Evolutionary conservation across 2,329 filamentous ascomycete species (phyloP).

Genomic region (Balansia obtecta): DNA sequence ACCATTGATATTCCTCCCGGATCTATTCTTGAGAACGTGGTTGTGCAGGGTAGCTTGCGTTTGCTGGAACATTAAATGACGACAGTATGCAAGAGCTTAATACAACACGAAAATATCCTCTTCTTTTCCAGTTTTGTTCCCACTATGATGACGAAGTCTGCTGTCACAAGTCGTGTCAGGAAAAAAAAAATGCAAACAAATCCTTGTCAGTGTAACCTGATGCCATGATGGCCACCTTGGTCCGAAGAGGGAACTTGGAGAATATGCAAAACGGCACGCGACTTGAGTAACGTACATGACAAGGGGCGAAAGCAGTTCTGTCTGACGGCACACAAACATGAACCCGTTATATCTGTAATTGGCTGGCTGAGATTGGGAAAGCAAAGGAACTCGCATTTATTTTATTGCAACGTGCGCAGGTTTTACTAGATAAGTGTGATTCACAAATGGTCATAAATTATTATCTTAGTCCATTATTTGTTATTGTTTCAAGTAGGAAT

Average conservation of each 20-base stretch:
- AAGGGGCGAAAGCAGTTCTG: background rate
- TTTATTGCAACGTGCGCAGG: background rate
- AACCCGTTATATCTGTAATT: background rate
- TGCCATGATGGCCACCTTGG: no score
- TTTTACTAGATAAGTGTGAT: background rate
- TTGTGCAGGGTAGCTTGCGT: conserved; percentile 91
- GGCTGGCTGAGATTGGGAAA: background rate
- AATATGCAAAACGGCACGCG: background rate
- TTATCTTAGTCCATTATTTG: background rate
- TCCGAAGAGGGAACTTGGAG: background rate
- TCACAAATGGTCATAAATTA: background rate
- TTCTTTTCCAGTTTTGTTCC: no score
- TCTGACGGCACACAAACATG: background rate
- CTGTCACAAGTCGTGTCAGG: background rate
- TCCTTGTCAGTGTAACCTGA: background rate
- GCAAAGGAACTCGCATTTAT: background rate
- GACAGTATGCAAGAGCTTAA: background rate
- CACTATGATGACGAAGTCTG: no score
- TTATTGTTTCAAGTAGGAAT: background rate
- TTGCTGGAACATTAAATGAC: conserved; percentile 48
- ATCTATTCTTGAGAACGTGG: conserved; percentile 95
- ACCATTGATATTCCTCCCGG: conserved; percentile 97
- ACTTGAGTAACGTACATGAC: background rate
- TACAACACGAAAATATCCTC: no score
- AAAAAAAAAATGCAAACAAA: background rate